Conservation (phyloP, 257 asterid genomes). For the Datura wrightii region DNA sequence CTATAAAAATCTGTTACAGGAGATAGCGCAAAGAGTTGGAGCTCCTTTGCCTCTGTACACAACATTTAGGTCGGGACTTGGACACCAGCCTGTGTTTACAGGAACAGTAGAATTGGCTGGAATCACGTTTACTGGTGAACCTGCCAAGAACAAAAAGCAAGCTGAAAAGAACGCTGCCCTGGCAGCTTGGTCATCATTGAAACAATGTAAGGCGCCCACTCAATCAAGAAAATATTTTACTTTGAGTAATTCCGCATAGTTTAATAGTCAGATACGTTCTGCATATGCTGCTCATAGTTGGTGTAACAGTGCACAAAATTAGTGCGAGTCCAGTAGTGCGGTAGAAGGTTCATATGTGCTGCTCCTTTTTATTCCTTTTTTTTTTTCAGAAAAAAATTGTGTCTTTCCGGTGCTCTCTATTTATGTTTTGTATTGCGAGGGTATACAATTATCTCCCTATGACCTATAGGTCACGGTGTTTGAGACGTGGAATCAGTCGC, state of each 20-base stretch:
- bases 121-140: conserved; percentile 73
- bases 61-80: conserved; percentile 72
- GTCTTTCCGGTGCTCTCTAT: neutral
- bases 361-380: neutral
- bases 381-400: neutral
- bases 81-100: conserved; percentile 75
- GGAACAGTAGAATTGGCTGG: conserved; percentile 84
- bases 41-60: conserved; percentile 77
- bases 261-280: neutral
- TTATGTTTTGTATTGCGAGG: neutral
- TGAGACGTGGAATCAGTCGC: neutral
- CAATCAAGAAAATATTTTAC: neutral
- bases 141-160: conserved; percentile 90
- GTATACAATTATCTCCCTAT: neutral
- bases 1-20: conserved; percentile 82
- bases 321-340: neutral
- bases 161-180: conserved; percentile 91
- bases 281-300: neutral
- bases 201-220: conserved; percentile 59
- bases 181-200: conserved; percentile 80
- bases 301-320: neutral
- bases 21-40: conserved; percentile 85
- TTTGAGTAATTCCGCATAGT: neutral
- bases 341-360: neutral
- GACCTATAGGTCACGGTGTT: neutral